phyloP scores from a whole-genome alignment of 331 rosid species.

The Quercus lobata region DNA sequence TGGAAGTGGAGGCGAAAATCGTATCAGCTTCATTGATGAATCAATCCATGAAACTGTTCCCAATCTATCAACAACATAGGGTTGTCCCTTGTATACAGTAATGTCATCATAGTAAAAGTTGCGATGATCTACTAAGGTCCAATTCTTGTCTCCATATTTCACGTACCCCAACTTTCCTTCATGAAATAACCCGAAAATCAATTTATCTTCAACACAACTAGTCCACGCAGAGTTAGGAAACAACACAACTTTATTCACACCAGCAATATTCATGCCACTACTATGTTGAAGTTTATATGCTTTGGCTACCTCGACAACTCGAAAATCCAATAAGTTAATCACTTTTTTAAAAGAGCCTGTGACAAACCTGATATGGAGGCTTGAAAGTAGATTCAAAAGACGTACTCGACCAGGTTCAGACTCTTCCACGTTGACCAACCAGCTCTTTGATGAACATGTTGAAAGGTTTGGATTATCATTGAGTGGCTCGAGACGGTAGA shows the following conservation, averaged over 20 bases:
- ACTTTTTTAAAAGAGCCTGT: background rate
- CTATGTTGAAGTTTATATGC: constrained; percentile 9
- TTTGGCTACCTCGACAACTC: constrained; percentile 33
- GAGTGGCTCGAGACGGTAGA: constrained; percentile 28
- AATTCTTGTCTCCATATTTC: constrained; percentile 38
- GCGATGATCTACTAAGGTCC: constrained; percentile 32
- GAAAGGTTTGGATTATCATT: background rate
- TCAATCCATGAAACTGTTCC: constrained; percentile 52
- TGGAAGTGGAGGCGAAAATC: constrained; percentile 43
- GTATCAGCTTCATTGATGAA: constrained; percentile 35
- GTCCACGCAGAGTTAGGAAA: constrained; percentile 31
- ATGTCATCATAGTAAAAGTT: constrained; percentile 48
- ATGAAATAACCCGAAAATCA: constrained; percentile 25
- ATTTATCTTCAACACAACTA: background rate
- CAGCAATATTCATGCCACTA: background rate
- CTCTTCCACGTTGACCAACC: constrained; percentile 33
- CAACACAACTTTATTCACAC: constrained; percentile 28
- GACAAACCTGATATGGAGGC: background rate
- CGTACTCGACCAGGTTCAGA: constrained; percentile 3
- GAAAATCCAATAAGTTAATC: constrained; percentile 28
- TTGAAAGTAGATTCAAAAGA: constrained; percentile 38
- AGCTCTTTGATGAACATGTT: constrained; percentile 14
- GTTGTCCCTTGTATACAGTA: constrained; percentile 42
- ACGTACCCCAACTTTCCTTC: constrained; percentile 39
- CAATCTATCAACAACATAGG: constrained; percentile 47